Percentiles rank a stretch among this genome's conserved stretches.
phyloP scores from a whole-genome alignment of 2,329 filamentous ascomycete species.

The Calonectria ilicicola region DNA sequence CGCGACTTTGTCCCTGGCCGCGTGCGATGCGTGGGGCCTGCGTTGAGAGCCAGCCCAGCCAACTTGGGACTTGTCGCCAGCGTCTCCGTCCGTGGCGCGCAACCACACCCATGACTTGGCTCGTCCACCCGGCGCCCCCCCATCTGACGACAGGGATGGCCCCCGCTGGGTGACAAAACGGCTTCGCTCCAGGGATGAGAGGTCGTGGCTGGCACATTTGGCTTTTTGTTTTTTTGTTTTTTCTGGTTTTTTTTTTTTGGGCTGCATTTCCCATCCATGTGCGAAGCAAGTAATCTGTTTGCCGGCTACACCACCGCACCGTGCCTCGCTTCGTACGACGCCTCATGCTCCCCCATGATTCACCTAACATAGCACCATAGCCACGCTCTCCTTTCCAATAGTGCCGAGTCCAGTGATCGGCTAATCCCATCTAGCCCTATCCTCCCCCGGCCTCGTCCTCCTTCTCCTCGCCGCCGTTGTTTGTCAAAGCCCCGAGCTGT shows the following conservation, averaged over 20 bases:
- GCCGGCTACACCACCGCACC: background rate
- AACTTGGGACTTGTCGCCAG: conserved; percentile 8
- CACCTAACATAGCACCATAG: background rate
- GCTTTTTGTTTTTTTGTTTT: background rate
- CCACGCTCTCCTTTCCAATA: background rate
- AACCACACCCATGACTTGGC: conserved; percentile 10
- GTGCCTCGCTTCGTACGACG: background rate
- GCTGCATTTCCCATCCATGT: background rate
- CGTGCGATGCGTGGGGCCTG: background rate
- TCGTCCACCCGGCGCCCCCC: conserved; percentile 15
- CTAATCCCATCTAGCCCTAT: background rate
- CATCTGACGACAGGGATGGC: conserved; percentile 9
- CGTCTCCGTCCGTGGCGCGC: conserved; percentile 12
- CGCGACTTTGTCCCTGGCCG: conserved; percentile 6
- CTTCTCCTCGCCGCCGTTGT: background rate
- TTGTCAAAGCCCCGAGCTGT: conserved; percentile 6
- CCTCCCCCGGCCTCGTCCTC: background rate
- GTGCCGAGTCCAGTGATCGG: background rate
- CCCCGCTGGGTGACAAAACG: conserved; percentile 15
- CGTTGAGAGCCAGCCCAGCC: conserved; percentile 4
- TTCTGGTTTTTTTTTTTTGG: background rate
- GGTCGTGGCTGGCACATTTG: background rate
- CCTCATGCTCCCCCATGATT: background rate
- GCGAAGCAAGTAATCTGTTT: background rate
- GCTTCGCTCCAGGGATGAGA: conserved; percentile 5